These are phyloP conservation scores for Decorospora gaudefroyi DNA, from an alignment of 2,329 filamentous ascomycete species.

Conservation along the genomic window DNA sequence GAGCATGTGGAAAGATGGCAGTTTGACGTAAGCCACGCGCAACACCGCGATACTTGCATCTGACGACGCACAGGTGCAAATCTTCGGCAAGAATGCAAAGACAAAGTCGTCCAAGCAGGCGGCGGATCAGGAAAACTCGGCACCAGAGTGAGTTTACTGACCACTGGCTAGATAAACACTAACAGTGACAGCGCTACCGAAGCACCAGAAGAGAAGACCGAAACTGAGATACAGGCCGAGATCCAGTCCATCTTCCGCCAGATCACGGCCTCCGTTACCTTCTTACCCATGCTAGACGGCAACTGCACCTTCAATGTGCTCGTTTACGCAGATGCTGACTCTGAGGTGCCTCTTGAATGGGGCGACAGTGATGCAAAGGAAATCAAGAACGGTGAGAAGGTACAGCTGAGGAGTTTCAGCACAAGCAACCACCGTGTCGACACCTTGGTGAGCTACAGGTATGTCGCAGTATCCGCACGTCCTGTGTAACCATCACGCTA, in stretches of 20 bases:
- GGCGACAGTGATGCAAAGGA: conserved; percentile 98
- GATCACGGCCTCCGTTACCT: conserved; percentile 96
- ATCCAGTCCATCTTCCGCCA: conserved; percentile 97
- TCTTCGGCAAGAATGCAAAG: conserved; percentile 59
- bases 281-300: conserved; percentile 88
- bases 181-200: conserved; percentile 34
- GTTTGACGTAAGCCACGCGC: conserved; percentile 70
- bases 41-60: conserved; percentile 40
- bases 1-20: conserved; percentile 98
- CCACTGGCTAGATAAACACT: too few species aligned
- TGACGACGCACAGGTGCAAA: conserved; percentile 57
- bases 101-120: conserved; percentile 56
- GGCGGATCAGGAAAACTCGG: conserved; percentile 74
- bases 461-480: conserved; percentile 4
- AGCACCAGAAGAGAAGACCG: conserved; percentile 71
- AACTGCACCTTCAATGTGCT: conserved; percentile 99
- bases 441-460: conserved; percentile 90
- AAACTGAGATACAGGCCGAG: conserved; percentile 90
- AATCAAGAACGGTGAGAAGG: conserved; percentile 90
- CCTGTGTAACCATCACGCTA: conserved; percentile 4
- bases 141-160: too few species aligned
- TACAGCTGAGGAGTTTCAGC: conserved; percentile 93
- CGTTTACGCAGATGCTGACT: conserved; percentile 95
- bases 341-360: conserved; percentile 96
- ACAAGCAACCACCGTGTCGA: conserved; percentile 93